Evolutionary conservation across 306 rosid genomes (phyloP), one percentile per base, ranked within the genome.

Genomic region (Inga laurina): DNA sequence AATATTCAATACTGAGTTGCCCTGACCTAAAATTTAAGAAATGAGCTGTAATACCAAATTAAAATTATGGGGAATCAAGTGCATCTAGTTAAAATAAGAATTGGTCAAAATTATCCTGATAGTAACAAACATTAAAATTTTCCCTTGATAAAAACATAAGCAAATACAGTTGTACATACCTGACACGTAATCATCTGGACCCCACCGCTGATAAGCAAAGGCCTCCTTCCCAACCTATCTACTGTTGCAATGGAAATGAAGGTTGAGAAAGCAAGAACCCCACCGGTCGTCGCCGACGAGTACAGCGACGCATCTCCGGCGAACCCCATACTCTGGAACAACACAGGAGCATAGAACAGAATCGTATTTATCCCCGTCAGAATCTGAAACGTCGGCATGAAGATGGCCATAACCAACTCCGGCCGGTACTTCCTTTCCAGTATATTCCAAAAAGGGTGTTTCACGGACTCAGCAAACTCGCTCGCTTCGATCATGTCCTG

Each of bases 271-370:
- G 84, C 88, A 75, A 91, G 92, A 81, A 91, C 93, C 8, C 88
- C 93, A 13, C 95, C 95, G 8, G 95, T 91, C 19, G 87, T 59
- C 35, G 95, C 92, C 34, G 95, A 90, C 14, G 93, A 71, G 83
- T 91, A 91, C n/a, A 91, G 88, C 41, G 95, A 45, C 35, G 92
- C 95, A 74, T 88, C 84, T 80, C 91, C 88, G 6, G 83, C 91
- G 73, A 91, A 91, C 41, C 93, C 95, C 95, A 91, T 88, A 77
- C 85, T 91, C 51, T 87, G 91, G 79, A 91, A 91, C 86, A 91
- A 54, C 44, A 91, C 88, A 1, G 95, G 93, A 46, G 95, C 95
- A 66, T 91, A 91, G 67, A 91, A 91, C 10, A 91, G 90, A 54
- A 91, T 91, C 2, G 95, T 87, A 65, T 91, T 91, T 64, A 91